phyloP scores from a whole-genome alignment of 148 eudicot genomes.

The Mesembryanthemum crystallinum region DNA sequence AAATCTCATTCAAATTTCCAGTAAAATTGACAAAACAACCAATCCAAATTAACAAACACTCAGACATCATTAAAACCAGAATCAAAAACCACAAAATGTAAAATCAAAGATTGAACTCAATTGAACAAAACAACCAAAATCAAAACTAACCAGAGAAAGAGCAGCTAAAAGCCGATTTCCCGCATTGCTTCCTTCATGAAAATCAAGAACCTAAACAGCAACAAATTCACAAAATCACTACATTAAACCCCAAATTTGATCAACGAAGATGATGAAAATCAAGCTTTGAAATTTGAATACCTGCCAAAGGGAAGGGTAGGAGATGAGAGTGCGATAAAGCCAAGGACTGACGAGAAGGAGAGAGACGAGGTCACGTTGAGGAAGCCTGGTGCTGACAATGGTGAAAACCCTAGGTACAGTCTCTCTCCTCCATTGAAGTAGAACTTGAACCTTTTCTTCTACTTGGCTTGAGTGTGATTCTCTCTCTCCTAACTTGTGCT shows the following conservation, averaged over 20 bases:
- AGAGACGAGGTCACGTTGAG: conserved; percentile 71
- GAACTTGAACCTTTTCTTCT: conserved; percentile 14
- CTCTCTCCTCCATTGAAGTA: conserved; percentile 57
- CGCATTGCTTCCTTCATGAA: conserved; percentile 67
- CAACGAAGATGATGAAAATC: not conserved
- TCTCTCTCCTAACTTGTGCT: not conserved
- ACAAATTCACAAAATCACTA: not conserved
- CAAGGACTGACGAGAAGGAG: conserved; percentile 61
- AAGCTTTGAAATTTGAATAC: conserved; percentile 22
- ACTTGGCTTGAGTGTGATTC: not conserved
- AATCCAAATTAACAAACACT: not conserved
- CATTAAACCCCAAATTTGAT: not conserved
- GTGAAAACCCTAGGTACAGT: conserved; percentile 60
- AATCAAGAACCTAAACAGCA: conserved; percentile 63
- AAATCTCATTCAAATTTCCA: not conserved
- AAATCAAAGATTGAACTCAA: not conserved
- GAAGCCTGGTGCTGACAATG: conserved; percentile 56
- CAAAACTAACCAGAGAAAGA: conserved; percentile 65
- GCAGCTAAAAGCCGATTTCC: conserved; percentile 81
- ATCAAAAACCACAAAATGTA: not conserved
- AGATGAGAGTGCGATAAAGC: conserved; percentile 60
- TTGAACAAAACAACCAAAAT: not conserved
- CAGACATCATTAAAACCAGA: not conserved
- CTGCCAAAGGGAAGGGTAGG: conserved; percentile 80
- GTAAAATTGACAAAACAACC: not conserved